phyloP scores from a whole-genome alignment of 495 filamentous ascomycete species.

The Articulospora tetracladia region DNA sequence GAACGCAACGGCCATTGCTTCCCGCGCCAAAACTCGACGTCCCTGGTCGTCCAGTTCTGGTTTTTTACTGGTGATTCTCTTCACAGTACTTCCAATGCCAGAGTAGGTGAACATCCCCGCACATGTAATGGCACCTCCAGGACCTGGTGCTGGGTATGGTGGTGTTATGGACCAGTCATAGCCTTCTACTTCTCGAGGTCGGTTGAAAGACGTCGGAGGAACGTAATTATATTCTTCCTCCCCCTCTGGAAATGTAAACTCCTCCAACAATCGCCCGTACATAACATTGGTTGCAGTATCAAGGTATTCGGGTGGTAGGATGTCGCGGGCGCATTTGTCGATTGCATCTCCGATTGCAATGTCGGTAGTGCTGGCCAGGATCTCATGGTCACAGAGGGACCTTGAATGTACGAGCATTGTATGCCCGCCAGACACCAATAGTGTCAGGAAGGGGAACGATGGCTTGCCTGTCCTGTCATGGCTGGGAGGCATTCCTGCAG shows the following conservation, averaged over 20 bases:
- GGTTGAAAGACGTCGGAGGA: conserved; percentile 35
- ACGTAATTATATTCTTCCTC: conserved; percentile 48
- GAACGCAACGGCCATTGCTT: conserved; percentile 75
- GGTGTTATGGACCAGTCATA: conserved; percentile 57
- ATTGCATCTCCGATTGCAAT: conserved; percentile 81
- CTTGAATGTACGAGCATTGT: conserved; percentile 75
- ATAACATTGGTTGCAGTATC: conserved; percentile 46
- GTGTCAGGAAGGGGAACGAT: conserved; percentile 77
- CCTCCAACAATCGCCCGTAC: conserved; percentile 74
- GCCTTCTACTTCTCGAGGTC: conserved; percentile 27
- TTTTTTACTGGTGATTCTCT: conserved; percentile 34
- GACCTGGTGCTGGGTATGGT: conserved; percentile 46
- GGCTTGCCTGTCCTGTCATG: conserved; percentile 18
- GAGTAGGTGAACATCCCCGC: conserved; percentile 61
- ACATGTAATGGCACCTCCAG: conserved; percentile 22
- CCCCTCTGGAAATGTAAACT: conserved; percentile 68
- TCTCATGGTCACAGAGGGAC: conserved; percentile 59
- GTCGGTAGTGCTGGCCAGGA: conserved; percentile 67
- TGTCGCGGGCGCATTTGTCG: conserved; percentile 75
- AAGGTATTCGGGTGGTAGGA: conserved; percentile 44
- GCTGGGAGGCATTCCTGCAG: neutral
- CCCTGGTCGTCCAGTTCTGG: conserved; percentile 41
- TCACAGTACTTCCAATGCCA: conserved; percentile 53
- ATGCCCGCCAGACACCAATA: conserved; percentile 93
- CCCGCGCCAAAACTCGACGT: conserved; percentile 60